Percentiles rank a stretch among this genome's conserved stretches.
Conservation (phyloP, 331 rosid species). For the Acacia pycnantha region DNA sequence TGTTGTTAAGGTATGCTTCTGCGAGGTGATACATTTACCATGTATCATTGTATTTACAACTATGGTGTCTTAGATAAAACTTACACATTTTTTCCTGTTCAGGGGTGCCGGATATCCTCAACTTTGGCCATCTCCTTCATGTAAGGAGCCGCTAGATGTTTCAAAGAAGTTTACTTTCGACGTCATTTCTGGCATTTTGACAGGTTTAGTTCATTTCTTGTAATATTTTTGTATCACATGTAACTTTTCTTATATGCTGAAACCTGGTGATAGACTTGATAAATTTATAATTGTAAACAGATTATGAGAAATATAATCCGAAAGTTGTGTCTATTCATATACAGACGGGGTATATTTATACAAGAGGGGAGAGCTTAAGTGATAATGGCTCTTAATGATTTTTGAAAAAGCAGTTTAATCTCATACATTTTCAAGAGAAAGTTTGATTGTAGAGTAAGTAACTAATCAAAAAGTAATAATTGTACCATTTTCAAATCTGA, state of each 20-base stretch:
- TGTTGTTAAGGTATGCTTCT: background rate
- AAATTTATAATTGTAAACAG: background rate
- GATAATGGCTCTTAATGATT: background rate
- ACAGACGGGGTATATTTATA: too few relatives aligned
- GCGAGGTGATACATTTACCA: background rate
- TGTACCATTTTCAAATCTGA: background rate
- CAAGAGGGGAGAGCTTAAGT: too few relatives aligned
- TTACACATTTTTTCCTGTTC: constrained; percentile 19
- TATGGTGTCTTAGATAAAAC: background rate
- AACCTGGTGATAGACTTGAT: background rate
- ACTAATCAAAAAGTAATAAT: background rate
- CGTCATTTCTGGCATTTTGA: constrained; percentile 75
- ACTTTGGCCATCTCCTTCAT: constrained; percentile 89
- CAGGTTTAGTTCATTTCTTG: constrained; percentile 52
- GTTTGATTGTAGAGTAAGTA: background rate
- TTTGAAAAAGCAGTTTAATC: background rate
- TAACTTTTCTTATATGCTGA: background rate
- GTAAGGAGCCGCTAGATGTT: constrained; percentile 90
- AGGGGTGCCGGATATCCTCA: constrained; percentile 97
- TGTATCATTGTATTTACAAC: background rate
- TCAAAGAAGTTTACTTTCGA: constrained; percentile 79
- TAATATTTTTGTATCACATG: background rate
- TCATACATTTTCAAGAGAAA: background rate
- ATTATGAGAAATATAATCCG: too few relatives aligned
- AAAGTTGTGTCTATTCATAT: too few relatives aligned